These are phyloP conservation scores for Psilocybe cyanescens DNA, from an alignment of 768 basidiomycete species.

Conservation along the genomic window DNA sequence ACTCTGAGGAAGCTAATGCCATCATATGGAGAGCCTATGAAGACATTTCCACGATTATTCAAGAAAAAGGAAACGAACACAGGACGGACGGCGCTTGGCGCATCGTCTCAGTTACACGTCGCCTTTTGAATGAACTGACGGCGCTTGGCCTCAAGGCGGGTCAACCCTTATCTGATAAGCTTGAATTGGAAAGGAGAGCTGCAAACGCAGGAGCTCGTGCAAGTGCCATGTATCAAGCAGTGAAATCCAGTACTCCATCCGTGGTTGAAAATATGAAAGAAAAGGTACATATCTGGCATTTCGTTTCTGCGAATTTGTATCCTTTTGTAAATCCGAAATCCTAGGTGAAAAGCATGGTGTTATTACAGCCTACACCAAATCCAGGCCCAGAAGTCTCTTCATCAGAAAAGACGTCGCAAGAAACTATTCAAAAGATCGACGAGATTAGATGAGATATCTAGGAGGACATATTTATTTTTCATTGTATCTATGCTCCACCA, in stretches of 20 bases:
- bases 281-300: neutral
- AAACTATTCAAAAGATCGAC: neutral
- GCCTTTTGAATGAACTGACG: conserved; percentile 11
- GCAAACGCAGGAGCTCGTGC: conserved; percentile 1
- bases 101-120: conserved; percentile 12
- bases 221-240: neutral
- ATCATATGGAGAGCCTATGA: conserved; percentile 39
- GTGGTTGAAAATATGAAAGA: neutral
- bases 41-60: conserved; percentile 31
- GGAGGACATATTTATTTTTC: no score
- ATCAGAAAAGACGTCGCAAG: neutral
- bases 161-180: conserved; percentile 9
- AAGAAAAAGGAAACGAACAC: conserved; percentile 17
- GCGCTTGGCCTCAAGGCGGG: conserved; percentile 13
- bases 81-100: conserved; percentile 10
- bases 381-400: neutral
- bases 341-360: neutral
- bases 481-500: neutral
- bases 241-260: neutral
- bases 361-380: neutral
- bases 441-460: no score
- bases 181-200: conserved; percentile 13
- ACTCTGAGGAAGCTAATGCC: conserved; percentile 41
- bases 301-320: no score
- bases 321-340: neutral